These are phyloP conservation scores for Avicennia marina DNA, from an alignment of 257 asterid genomes.

Conservation along the genomic window DNA sequence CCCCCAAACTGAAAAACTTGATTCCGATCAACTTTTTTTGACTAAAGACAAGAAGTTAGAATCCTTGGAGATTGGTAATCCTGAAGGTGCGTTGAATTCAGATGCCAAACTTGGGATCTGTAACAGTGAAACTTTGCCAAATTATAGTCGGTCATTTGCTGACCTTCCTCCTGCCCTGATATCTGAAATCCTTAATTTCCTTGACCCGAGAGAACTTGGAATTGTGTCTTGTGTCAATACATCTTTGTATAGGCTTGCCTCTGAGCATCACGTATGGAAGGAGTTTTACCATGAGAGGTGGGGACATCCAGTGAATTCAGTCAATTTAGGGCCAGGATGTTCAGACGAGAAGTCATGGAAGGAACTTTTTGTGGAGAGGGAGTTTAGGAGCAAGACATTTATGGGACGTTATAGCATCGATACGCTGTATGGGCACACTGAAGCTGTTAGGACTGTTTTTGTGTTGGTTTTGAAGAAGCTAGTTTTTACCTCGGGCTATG, in stretches of 20 bases:
- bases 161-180: constrained; percentile 84
- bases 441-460: constrained; percentile 77
- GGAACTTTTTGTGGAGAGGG: constrained; percentile 86
- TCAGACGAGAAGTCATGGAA: constrained; percentile 78
- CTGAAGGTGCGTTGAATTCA: constrained; percentile 16
- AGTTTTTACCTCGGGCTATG: constrained; percentile 85
- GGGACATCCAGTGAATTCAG: constrained; percentile 56
- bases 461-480: constrained; percentile 77
- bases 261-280: constrained; percentile 86
- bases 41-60: constrained; percentile 14
- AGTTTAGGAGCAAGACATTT: constrained; percentile 78
- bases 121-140: constrained; percentile 29
- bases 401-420: constrained; percentile 81
- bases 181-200: constrained; percentile 72
- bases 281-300: constrained; percentile 90
- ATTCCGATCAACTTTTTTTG: constrained; percentile 25
- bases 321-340: constrained; percentile 36
- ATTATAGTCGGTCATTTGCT: constrained; percentile 33
- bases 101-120: constrained; percentile 31
- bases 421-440: constrained; percentile 84
- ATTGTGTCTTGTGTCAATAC: constrained; percentile 79
- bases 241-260: constrained; percentile 58
- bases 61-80: constrained; percentile 27
- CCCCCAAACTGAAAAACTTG: constrained; percentile 22
- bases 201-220: constrained; percentile 90